phyloP scores from a whole-genome alignment of 345 rosid species.

The Ricinus communis region DNA sequence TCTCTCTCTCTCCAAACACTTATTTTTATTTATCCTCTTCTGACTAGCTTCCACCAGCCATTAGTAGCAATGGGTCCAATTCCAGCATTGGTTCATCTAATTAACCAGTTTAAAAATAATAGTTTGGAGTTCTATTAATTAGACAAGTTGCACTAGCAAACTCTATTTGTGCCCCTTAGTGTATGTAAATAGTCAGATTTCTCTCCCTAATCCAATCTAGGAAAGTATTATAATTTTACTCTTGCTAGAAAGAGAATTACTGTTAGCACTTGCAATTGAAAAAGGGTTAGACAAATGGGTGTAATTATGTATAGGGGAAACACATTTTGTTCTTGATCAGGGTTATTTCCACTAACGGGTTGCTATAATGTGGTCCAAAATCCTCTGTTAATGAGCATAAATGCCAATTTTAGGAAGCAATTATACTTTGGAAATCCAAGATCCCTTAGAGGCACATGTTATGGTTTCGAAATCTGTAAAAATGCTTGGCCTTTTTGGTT shows the following conservation, averaged over 20 bases:
- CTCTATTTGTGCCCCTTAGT: background rate
- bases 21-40: too few relatives aligned
- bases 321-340: background rate
- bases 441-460: constrained; percentile 30
- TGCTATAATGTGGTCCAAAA: constrained; percentile 28
- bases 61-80: constrained; percentile 25
- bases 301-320: constrained; percentile 9
- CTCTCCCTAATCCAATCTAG: background rate
- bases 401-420: constrained; percentile 6
- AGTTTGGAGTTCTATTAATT: constrained; percentile 1
- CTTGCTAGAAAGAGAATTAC: background rate
- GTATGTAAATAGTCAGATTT: background rate
- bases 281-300: constrained; percentile 16
- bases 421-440: constrained; percentile 17
- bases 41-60: constrained; percentile 20
- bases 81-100: constrained; percentile 11
- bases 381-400: constrained; percentile 14
- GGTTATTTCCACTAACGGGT: constrained; percentile 17
- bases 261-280: background rate
- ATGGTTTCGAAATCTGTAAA: constrained; percentile 15
- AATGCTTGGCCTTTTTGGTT: background rate
- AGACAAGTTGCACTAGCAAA: constrained; percentile 1
- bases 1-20: background rate
- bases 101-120: background rate
- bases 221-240: too few relatives aligned